Evolutionary conservation across 2,329 filamentous ascomycete species (phyloP).

Genomic region (Colletotrichum ledebouriae): DNA sequence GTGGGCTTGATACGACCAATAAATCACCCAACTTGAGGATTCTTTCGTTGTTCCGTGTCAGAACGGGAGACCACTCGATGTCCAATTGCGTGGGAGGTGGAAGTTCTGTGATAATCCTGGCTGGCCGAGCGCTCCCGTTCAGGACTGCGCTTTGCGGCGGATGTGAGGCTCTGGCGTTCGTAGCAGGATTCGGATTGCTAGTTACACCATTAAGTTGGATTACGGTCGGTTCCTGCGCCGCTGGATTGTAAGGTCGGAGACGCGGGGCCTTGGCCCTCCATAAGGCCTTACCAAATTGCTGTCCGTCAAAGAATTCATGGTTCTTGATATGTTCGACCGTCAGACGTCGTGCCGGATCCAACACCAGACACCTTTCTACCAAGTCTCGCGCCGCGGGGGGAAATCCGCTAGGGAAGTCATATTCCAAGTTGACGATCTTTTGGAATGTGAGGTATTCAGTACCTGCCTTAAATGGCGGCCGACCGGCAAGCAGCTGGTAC

Average conservation of each 20-base stretch:
- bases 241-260: slow-evolving; percentile 85
- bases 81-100: slow-evolving; percentile 97
- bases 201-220: slow-evolving; percentile 78
- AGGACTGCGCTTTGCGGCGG: slow-evolving; percentile 54
- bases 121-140: slow-evolving; percentile 71
- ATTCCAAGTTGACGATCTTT: slow-evolving; percentile 95
- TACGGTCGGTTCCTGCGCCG: slow-evolving; percentile 77
- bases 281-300: slow-evolving; percentile 83
- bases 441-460: slow-evolving; percentile 99
- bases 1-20: slow-evolving; percentile 83
- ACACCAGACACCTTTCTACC: slow-evolving; percentile 88
- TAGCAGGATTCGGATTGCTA: slow-evolving; percentile 48
- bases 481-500: slow-evolving; percentile 94
- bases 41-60: slow-evolving; percentile 90
- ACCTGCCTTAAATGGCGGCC: slow-evolving; percentile 94
- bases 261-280: slow-evolving; percentile 94
- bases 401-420: slow-evolving; percentile 92
- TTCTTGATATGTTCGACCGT: slow-evolving; percentile 97
- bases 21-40: slow-evolving; percentile 95
- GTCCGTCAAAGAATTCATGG: slow-evolving; percentile 93
- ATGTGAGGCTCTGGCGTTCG: slow-evolving; percentile 49
- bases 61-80: slow-evolving; percentile 97
- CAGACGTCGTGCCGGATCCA: slow-evolving; percentile 86
- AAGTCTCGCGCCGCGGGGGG: slow-evolving; percentile 88
- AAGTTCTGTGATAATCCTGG: slow-evolving; percentile 91